phyloP scores from a whole-genome alignment of 1,284 basidiomycete genomes.

The Fomitiporia mediterranea region DNA sequence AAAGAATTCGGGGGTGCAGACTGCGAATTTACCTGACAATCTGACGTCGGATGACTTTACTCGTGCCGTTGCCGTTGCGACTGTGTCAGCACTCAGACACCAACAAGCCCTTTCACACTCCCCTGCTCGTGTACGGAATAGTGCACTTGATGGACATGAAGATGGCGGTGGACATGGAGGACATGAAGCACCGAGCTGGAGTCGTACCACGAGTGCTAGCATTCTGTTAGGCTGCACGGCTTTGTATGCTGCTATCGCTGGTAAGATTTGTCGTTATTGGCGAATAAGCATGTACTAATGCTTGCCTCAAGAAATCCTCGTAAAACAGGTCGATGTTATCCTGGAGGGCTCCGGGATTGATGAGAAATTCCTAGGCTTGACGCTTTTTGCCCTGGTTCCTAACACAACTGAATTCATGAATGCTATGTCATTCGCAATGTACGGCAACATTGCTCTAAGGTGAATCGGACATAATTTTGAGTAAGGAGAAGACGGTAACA shows the following conservation, averaged over 20 bases:
- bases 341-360: slow-evolving; percentile 91
- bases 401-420: slow-evolving; percentile 99
- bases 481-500: slow-evolving; percentile 6
- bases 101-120: slow-evolving; percentile 55
- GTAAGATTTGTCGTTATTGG: slow-evolving; percentile 39
- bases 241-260: slow-evolving; percentile 94
- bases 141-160: slow-evolving; percentile 35
- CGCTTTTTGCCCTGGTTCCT: slow-evolving; percentile 94
- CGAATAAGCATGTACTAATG: neutral
- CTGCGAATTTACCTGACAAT: slow-evolving; percentile 56
- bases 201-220: slow-evolving; percentile 77
- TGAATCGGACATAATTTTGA: slow-evolving; percentile 32
- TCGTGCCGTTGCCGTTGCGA: slow-evolving; percentile 85
- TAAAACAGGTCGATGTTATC: slow-evolving; percentile 95
- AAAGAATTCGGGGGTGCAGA: slow-evolving; percentile 53
- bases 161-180: slow-evolving; percentile 64
- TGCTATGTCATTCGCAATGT: slow-evolving; percentile 97
- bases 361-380: slow-evolving; percentile 97
- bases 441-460: slow-evolving; percentile 97
- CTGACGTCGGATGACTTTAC: slow-evolving; percentile 87
- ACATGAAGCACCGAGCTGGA: slow-evolving; percentile 97
- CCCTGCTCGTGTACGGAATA: slow-evolving; percentile 37
- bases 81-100: slow-evolving; percentile 79
- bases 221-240: slow-evolving; percentile 88
- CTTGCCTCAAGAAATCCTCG: slow-evolving; percentile 68